Evolutionary conservation across 495 filamentous ascomycete genomes (phyloP), one percentile per base, ranked within the genome.

Genomic region (Podospora sp.): DNA sequence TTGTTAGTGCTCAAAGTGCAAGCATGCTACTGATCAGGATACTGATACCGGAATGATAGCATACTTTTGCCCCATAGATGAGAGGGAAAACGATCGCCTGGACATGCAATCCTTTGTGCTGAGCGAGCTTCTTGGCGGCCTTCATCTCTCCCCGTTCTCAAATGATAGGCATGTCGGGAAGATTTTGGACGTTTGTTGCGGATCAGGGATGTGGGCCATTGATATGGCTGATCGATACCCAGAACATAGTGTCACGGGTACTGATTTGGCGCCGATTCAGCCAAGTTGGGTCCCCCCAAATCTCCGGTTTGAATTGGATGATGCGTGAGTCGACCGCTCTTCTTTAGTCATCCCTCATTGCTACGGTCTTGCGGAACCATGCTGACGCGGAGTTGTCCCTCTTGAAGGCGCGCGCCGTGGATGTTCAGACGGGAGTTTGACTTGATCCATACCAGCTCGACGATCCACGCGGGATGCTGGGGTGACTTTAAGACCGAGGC

Each of bases 381-480:
- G 49, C 18, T 52, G 49, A 52, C 5, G 14, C 3, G 3, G 3
- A 9, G 56, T 25, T 26, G 11, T 16, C 22, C 26, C 21, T 24
- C 53, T 2, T 59, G 56, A 26, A 25, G 26, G 18, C 22, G 26
- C 26, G 2, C 1, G 49, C 18, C 21, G 1, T 18, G 22, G 21
- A 26, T 1, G 7, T 33, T 25, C 29, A 33, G 29, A 8, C 29
- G 4, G 29, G 29, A 33, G 29, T 33, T 33, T 9, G 22, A 59
- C 26, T 59, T 25, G 16, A 59, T 59, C 22, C 56, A 59, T 27
- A 59, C 56, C 21, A 21, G 56, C 0, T 21, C 12, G 2, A 59
- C 56, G 1, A 25, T 59, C 22, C 18, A 59, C 21, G 26, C 18
- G 22, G 56, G 56, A 33, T 59, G 56, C 26, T 59, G 56, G 56